Conservation (phyloP, 2,329 filamentous ascomycete genomes). For the Aphanoascus verrucosus region DNA sequence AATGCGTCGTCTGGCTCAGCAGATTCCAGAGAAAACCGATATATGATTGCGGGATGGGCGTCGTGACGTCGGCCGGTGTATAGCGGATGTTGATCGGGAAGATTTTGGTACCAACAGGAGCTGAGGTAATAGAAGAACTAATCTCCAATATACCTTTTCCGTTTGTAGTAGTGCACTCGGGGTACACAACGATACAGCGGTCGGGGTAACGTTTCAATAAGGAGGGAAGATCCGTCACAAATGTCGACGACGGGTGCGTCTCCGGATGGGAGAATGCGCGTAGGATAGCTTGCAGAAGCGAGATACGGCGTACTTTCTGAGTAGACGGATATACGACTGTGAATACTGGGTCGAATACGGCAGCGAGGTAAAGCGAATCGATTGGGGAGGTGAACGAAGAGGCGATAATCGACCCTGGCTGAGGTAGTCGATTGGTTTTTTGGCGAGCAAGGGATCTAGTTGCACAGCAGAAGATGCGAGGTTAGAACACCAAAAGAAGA, state of each 20-base stretch:
- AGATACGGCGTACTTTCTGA: slow-evolving; percentile 62
- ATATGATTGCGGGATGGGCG: slow-evolving; percentile 69
- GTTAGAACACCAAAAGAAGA: neutral
- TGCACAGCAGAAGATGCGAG: neutral
- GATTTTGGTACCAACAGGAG: slow-evolving; percentile 58
- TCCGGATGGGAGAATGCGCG: slow-evolving; percentile 57
- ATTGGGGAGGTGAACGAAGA: slow-evolving; percentile 86
- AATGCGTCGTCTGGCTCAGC: slow-evolving; percentile 73
- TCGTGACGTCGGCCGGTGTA: slow-evolving; percentile 78
- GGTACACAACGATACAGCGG: slow-evolving; percentile 75
- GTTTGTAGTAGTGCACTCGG: slow-evolving; percentile 90
- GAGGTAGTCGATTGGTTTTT: slow-evolving; percentile 62
- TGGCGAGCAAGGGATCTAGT: slow-evolving; percentile 58
- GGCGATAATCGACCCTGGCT: slow-evolving; percentile 70
- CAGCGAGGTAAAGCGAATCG: slow-evolving; percentile 85
- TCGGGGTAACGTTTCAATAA: slow-evolving; percentile 59
- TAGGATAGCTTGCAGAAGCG: slow-evolving; percentile 62
- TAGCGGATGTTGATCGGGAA: slow-evolving; percentile 89
- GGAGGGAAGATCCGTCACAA: slow-evolving; percentile 50
- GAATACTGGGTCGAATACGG: slow-evolving; percentile 93
- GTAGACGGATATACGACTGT: slow-evolving; percentile 70
- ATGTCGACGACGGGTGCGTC: slow-evolving; percentile 37
- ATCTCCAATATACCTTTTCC: slow-evolving; percentile 80
- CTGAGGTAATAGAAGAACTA: slow-evolving; percentile 62
- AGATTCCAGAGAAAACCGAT: slow-evolving; percentile 72